Evolutionary conservation across 2,329 filamentous ascomycete species (phyloP), one percentile per base, ranked within the genome.

Genomic region (Colletotrichum neosansevieriae): DNA sequence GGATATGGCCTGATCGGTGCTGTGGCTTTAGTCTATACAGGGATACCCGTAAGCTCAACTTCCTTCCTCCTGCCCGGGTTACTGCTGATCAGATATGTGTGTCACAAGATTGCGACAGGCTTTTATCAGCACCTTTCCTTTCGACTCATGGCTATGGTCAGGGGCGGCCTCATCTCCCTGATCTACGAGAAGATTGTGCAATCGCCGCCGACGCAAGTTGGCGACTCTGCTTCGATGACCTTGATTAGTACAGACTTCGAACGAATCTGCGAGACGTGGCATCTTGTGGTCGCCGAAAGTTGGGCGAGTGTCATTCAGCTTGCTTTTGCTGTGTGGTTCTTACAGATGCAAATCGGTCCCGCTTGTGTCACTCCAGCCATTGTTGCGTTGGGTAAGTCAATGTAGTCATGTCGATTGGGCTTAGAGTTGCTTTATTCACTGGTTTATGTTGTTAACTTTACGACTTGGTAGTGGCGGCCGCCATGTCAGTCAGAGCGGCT

Each of bases 241-340:
- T 58, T 77, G 50, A 71, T 76, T 24, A 69, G 74, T 24, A 74
- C 74, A 36, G 75, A 76, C 56, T 67, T 74, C 21, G 72, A 76
- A 19, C 69, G 66, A 29, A 74, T 77, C 50, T 70, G 64, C 10
- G 70, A 70, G 58, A 51, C 45, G 13, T 60, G 58, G 45, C 45
- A 50, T 51, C 45, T 60, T 60, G 57, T 24, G 44, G 57, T 59
- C 44, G 57, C 57, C 44, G 44, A 59, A 59, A 59, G 57, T 50
- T 50, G 44, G 57, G 44, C 44, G 44, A 59, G 57, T 50, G 57
- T 49, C 32, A 59, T 59, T 50, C 32, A 59, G 57, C 44, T 59
- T 59, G 57, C 44, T 59, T 59, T 59, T 59, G 57, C 57, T 59
- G 44, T 59, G 57, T 59, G 57, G 57, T 12, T 59, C 11, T 59